Evolutionary conservation across 2,329 filamentous ascomycete species (phyloP).

Genomic region (Emergomyces africanus): DNA sequence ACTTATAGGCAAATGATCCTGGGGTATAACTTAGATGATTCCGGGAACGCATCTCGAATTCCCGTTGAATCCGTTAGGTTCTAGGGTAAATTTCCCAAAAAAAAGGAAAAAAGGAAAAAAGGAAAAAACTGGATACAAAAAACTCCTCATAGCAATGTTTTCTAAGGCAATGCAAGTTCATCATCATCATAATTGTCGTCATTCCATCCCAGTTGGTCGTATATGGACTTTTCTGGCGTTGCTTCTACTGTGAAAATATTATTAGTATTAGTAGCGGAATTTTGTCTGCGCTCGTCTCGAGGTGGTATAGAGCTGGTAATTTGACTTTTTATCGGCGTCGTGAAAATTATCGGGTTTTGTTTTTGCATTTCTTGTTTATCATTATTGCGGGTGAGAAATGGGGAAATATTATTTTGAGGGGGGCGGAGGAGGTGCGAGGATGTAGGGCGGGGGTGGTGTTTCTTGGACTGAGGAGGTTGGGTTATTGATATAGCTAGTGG

Average conservation of each 20-base stretch:
- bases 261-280: not conserved
- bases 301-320: not conserved
- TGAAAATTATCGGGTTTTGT: not conserved
- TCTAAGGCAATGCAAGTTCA: constrained; percentile 9
- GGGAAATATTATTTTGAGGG: not conserved
- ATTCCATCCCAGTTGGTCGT: constrained; percentile 34
- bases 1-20: constrained; percentile 9
- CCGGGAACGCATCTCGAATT: not conserved
- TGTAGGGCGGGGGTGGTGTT: constrained; percentile 7
- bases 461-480: constrained; percentile 7
- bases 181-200: constrained; percentile 22
- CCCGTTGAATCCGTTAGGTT: not conserved
- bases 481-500: constrained; percentile 15
- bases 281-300: not conserved
- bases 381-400: not conserved
- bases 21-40: not conserved
- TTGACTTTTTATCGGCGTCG: not conserved
- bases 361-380: not conserved
- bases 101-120: not conserved
- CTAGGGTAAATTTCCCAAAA: not conserved
- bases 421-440: not conserved
- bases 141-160: not conserved
- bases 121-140: not conserved
- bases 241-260: not conserved
- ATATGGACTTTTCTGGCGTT: constrained; percentile 29